Evolutionary conservation across 2,329 filamentous ascomycete species (phyloP), one percentile per base, ranked within the genome.

Genomic region (Fusarium robinianum): DNA sequence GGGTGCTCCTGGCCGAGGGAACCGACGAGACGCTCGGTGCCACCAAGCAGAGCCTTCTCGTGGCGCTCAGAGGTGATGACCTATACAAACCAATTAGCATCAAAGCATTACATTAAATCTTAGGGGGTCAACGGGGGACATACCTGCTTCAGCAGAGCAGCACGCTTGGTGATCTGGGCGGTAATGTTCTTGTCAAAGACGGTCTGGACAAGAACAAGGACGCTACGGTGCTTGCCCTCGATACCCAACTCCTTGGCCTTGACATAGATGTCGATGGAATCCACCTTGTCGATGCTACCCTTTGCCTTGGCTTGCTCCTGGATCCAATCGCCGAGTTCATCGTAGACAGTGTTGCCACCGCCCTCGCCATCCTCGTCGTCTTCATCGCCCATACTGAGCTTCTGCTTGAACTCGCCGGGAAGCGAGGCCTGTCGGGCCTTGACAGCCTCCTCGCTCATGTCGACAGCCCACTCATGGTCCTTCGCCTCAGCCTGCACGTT

Each of bases 171-270:
- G 53, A 99, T 91, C 74, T 99, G 90, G 69, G 88, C 83, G 67
- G 85, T 77, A 55, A 97, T 91, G 68, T 89, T 87, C 65, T 95
- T 85, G 68, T 95, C 85, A 69, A 99, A 99, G 60, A 99, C 79
- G 57, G 89, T 92, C 77, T 96, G 90, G 34, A 91, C 89, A 30
- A 99, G 84, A 46, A 99, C 91, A 44, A 91, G 81, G 42, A 96
- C 79, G 34, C 91, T 96, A 73, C 88, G 90, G 78, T 96, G 88
- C 83, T 97, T 99, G 73, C 72, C 72, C 74, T 96, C 92, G 55
- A 99, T 94, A 61, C 91, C 91, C 43, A 97, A 78, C 62, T 97
- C 94, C 76, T 95, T 94, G 55, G 92, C 92, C 80, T 99, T 97
- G 73, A 95, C 75, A 72, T 95, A 97, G 67, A 99, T 89, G 25